A percentile compares a stretch with the other conserved stretches of the same genome.
These are phyloP conservation scores for Lasiodiplodia hormozganensis DNA, from an alignment of 2,329 filamentous ascomycete genomes.

Conservation along the genomic window DNA sequence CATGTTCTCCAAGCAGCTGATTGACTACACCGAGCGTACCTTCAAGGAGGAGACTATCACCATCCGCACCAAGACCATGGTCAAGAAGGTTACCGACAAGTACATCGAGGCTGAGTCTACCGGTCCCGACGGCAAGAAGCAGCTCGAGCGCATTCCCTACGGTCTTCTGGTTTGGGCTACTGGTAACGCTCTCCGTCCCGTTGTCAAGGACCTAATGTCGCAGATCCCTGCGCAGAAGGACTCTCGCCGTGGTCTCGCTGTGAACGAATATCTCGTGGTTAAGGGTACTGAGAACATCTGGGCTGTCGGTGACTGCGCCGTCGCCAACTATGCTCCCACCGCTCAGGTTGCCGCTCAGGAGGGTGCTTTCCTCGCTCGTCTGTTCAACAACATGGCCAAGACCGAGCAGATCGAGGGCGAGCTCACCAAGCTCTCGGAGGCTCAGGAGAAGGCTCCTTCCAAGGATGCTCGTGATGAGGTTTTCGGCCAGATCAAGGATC, in stretches of 20 bases:
- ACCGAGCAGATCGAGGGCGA: constrained; percentile 81
- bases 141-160: constrained; percentile 82
- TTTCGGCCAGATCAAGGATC: constrained; percentile 79
- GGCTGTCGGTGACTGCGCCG: constrained; percentile 96
- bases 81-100: constrained; percentile 94
- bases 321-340: constrained; percentile 96
- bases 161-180: constrained; percentile 98
- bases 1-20: constrained; percentile 98
- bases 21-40: constrained; percentile 98
- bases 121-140: constrained; percentile 83
- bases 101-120: constrained; percentile 88
- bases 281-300: constrained; percentile 97
- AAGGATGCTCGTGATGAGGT: constrained; percentile 64
- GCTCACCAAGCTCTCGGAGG: constrained; percentile 70
- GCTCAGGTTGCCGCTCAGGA: constrained; percentile 97
- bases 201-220: constrained; percentile 89
- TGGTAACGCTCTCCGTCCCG: constrained; percentile 88
- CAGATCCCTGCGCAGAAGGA: constrained; percentile 95
- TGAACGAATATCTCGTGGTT: constrained; percentile 98
- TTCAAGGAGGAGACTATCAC: constrained; percentile 99
- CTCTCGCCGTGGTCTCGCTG: constrained; percentile 90
- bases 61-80: constrained; percentile 98
- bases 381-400: constrained; percentile 99
- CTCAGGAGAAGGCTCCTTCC: constrained; percentile 70
- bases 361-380: constrained; percentile 88